A percentile compares a stretch with the other conserved stretches of the same genome.
phyloP scores from a whole-genome alignment of 2,329 filamentous ascomycete genomes.

The Xylariaceae sp. region DNA sequence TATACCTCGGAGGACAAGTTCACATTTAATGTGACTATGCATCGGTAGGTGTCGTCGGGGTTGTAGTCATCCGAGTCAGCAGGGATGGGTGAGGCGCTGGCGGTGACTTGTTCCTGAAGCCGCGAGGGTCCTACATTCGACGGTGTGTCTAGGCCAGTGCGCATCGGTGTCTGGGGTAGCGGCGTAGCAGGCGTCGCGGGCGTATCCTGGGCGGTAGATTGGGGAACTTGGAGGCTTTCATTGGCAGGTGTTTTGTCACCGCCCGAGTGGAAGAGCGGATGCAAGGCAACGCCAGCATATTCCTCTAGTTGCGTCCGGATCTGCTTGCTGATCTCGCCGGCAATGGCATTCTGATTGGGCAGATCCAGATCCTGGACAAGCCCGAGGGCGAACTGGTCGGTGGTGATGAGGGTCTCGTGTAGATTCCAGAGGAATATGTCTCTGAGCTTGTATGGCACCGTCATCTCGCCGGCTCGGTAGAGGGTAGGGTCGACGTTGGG shows the following conservation, averaged over 20 bases:
- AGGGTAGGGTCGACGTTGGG: slow-evolving; percentile 56
- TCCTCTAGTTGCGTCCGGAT: slow-evolving; percentile 95
- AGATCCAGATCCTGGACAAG: slow-evolving; percentile 93
- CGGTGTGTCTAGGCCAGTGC: slow-evolving; percentile 52
- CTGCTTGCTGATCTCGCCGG: slow-evolving; percentile 83
- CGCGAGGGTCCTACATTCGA: slow-evolving; percentile 46
- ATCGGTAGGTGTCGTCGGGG: slow-evolving; percentile 91
- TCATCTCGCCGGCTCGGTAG: slow-evolving; percentile 75
- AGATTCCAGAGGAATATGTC: slow-evolving; percentile 98
- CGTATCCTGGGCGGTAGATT: slow-evolving; percentile 32
- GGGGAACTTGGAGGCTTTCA: slow-evolving; percentile 17
- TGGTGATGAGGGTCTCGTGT: slow-evolving; percentile 89
- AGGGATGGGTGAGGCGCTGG: slow-evolving; percentile 62
- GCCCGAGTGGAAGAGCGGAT: slow-evolving; percentile 78
- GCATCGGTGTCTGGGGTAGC: slow-evolving; percentile 50
- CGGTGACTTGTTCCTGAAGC: slow-evolving; percentile 56
- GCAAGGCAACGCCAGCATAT: slow-evolving; percentile 89
- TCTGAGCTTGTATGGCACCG: slow-evolving; percentile 82
- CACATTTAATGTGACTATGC: slow-evolving; percentile 85
- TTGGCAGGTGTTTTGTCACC: slow-evolving; percentile 24
- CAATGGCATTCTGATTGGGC: slow-evolving; percentile 67
- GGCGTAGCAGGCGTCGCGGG: slow-evolving; percentile 43
- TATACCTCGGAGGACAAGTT: slow-evolving; percentile 90
- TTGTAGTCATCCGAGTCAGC: slow-evolving; percentile 74
- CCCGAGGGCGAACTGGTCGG: slow-evolving; percentile 88